Evolutionary conservation across 352 stramenopile genomes (phyloP), one percentile per base, ranked within the genome.

Genomic region (Lagenidium giganteum): DNA sequence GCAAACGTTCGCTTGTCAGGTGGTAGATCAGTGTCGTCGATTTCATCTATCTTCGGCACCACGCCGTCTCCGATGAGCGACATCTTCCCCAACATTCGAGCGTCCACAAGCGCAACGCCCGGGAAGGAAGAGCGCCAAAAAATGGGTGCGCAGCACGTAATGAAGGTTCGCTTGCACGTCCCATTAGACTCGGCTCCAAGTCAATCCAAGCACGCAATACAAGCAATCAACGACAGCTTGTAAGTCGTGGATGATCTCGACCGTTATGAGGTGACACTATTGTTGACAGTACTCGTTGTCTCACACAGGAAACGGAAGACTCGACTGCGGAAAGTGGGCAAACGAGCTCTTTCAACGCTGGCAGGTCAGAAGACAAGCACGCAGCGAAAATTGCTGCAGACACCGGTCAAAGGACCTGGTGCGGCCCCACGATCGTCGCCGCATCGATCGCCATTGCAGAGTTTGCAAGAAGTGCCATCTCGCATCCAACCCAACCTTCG

Each of bases 161-260:
- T 77, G 57, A 77, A 71, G 30, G 63, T 81, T 51, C 77, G 67
- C 38, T 60, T 87, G 17, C 62, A 78, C 40, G 61, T 63, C 12
- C 51, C 60, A 8, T 69, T 69, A 25, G 67, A 63, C 22, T 17
- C 51, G 0, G 68, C 55, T 16, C 39, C 54, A 13, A 57, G 53
- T 23, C 55, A 74, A 20, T 51, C 61, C 2, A 69, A 70, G 28
- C 70, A 65, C 23, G 61, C 80, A 23, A 71, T 85, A 20, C 67
- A 79, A 42, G 64, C 70, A 8, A 87, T 87, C 51, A 87, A 87
- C 54, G 78, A 84, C 42, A 84, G 65, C 30, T 58, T 87, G n/a
- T n/a, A n/a, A n/a, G n/a, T n/a, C n/a, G n/a, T n/a, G n/a, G n/a
- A n/a, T n/a, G n/a, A n/a, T n/a, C n/a, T n/a, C n/a, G n/a, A n/a